Percentiles rank a stretch among this genome's conserved stretches.
phyloP scores from a whole-genome alignment of 2,329 filamentous ascomycete genomes.

The Aspergillus novofumigatus region DNA sequence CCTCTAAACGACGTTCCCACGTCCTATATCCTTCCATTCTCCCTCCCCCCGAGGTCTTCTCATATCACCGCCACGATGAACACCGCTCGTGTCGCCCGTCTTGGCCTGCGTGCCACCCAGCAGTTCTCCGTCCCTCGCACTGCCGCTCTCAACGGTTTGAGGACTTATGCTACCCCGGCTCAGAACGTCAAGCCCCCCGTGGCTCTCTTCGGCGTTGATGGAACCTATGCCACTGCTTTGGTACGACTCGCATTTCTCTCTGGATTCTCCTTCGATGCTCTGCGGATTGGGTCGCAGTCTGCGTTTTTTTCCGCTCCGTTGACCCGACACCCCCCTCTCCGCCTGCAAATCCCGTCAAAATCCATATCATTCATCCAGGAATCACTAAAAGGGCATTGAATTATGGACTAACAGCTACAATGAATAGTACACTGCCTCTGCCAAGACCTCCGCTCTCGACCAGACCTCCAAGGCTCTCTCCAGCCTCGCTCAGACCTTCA shows the following conservation, averaged over 20 bases:
- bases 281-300: not conserved
- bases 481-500: conserved; percentile 66
- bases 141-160: conserved; percentile 47
- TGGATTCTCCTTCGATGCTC: not conserved
- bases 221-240: conserved; percentile 97
- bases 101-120: conserved; percentile 52
- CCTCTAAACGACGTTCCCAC: conserved; percentile 24
- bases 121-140: conserved; percentile 39
- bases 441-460: conserved; percentile 83
- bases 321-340: conserved; percentile 9
- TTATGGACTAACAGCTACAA: conserved; percentile 6
- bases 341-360: conserved; percentile 4
- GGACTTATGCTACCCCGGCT: conserved; percentile 70
- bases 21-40: conserved; percentile 20
- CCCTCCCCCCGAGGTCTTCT: conserved; percentile 20
- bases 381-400: not conserved
- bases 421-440: conserved; percentile 87
- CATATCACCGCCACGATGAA: conserved; percentile 44
- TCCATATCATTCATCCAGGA: not conserved
- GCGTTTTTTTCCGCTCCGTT: conserved; percentile 9
- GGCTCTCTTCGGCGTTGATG: conserved; percentile 90
- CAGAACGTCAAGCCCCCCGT: conserved; percentile 77
- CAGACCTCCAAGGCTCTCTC: conserved; percentile 75
- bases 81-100: conserved; percentile 53
- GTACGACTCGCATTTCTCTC: conserved; percentile 51